These are phyloP conservation scores for Nepenthes gracilis DNA, from an alignment of 148 eudicot species.

Conservation along the genomic window DNA sequence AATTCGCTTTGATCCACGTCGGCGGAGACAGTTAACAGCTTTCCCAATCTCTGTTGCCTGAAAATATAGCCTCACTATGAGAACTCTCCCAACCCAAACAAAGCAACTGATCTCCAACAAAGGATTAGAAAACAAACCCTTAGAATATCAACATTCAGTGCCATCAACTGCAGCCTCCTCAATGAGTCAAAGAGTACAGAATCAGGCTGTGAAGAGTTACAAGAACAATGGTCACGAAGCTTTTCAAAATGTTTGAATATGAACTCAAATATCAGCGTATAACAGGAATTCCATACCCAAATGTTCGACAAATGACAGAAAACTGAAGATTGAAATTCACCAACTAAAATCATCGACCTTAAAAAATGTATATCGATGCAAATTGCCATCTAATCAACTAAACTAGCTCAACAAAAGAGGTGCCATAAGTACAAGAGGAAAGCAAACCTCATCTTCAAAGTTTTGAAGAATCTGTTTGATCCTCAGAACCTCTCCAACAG, in stretches of 20 bases:
- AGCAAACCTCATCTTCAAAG: conserved; percentile 53
- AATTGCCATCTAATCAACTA: not conserved
- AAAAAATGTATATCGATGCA: not conserved
- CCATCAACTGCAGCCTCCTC: conserved; percentile 80
- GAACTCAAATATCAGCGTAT: no score
- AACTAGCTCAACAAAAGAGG: not conserved
- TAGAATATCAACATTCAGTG: conserved; percentile 54
- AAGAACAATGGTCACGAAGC: not conserved
- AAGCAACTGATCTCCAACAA: conserved; percentile 4
- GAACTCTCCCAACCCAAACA: not conserved
- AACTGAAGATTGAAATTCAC: no score
- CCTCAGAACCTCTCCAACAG: conserved; percentile 64
- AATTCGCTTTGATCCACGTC: conserved; percentile 47
- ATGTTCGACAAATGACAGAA: no score
- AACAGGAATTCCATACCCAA: no score
- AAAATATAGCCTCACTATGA: conserved; percentile 4
- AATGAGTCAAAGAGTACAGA: conserved; percentile 56
- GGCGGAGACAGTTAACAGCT: conserved; percentile 57
- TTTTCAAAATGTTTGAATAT: no score
- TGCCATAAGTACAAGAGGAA: not conserved
- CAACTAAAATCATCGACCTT: no score
- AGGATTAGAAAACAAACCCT: conserved; percentile 36
- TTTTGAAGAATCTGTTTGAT: conserved; percentile 60
- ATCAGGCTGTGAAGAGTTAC: conserved; percentile 44
- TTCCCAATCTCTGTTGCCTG: conserved; percentile 93